These are phyloP conservation scores for Chenopodium quinoa DNA, from an alignment of 148 eudicot species.

Conservation along the genomic window DNA sequence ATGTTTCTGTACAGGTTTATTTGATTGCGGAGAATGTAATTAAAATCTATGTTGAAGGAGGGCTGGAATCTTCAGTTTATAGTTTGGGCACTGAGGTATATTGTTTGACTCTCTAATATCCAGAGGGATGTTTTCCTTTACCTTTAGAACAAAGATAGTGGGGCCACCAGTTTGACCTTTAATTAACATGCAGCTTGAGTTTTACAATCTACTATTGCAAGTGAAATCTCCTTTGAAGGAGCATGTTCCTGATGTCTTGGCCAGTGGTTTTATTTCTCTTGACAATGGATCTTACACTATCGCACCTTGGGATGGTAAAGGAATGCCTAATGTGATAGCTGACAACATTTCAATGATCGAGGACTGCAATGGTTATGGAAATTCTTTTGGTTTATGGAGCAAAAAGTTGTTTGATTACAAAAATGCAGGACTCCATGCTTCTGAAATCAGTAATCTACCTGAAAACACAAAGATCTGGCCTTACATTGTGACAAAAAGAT, in stretches of 20 bases:
- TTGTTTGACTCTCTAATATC: constrained; percentile 5
- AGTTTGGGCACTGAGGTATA: constrained; percentile 89
- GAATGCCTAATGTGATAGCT: constrained; percentile 57
- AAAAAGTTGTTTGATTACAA: constrained; percentile 52
- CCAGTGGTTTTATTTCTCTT: constrained; percentile 68
- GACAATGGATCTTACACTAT: constrained; percentile 62
- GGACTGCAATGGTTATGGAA: constrained; percentile 30
- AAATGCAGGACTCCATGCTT: constrained; percentile 40
- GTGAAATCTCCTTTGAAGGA: constrained; percentile 55
- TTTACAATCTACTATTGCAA: constrained; percentile 59
- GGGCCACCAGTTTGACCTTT: constrained; percentile 7
- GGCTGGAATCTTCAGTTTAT: constrained; percentile 73
- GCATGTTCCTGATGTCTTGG: constrained; percentile 70
- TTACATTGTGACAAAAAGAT: constrained; percentile 73
- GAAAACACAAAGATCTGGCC: constrained; percentile 63
- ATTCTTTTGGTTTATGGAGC: constrained; percentile 71
- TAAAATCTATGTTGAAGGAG: constrained; percentile 86
- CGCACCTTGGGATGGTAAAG: constrained; percentile 80
- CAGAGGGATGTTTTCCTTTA: constrained; percentile 5
- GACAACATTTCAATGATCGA: constrained; percentile 32
- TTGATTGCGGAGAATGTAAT: constrained; percentile 63
- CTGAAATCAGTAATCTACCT: constrained; percentile 31
- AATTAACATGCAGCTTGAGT: constrained; percentile 62
- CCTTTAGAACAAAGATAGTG: neutral
- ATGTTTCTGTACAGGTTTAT: constrained; percentile 58